Evolutionary conservation across 495 filamentous ascomycete genomes (phyloP).

Genomic region (Talaromyces trachyspermus): DNA sequence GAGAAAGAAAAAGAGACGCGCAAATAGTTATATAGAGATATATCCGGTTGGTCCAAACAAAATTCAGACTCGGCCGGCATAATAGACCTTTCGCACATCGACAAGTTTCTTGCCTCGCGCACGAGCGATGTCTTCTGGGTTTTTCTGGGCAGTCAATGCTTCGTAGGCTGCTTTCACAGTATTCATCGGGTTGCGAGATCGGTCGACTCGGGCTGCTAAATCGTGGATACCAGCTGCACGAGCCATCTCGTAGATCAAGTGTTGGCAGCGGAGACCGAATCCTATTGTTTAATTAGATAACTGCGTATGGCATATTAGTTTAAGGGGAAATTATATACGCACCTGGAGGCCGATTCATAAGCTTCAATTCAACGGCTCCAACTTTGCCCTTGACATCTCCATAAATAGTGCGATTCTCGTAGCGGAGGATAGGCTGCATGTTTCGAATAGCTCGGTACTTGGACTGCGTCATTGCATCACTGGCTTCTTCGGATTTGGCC

Average conservation of each 20-base stretch:
- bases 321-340: slow-evolving; percentile 22
- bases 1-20: background rate
- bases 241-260: slow-evolving; percentile 88
- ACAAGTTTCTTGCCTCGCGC: slow-evolving; percentile 89
- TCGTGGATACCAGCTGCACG: slow-evolving; percentile 76
- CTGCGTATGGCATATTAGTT: slow-evolving; percentile 9
- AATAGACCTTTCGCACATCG: slow-evolving; percentile 95
- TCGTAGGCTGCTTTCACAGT: slow-evolving; percentile 82
- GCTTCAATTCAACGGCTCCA: slow-evolving; percentile 69
- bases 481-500: slow-evolving; percentile 70
- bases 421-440: slow-evolving; percentile 79
- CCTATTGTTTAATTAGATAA: slow-evolving; percentile 42
- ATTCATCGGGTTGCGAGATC: slow-evolving; percentile 91
- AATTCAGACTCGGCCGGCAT: slow-evolving; percentile 61
- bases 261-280: slow-evolving; percentile 85
- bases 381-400: slow-evolving; percentile 80
- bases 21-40: background rate
- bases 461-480: slow-evolving; percentile 58
- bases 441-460: slow-evolving; percentile 70
- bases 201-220: slow-evolving; percentile 68
- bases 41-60: background rate
- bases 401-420: slow-evolving; percentile 86
- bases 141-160: slow-evolving; percentile 70
- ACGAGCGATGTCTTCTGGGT: slow-evolving; percentile 82
- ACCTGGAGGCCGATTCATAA: slow-evolving; percentile 85